Conservation (phyloP, 306 rosid species). For the Hippophae rhamnoides region DNA sequence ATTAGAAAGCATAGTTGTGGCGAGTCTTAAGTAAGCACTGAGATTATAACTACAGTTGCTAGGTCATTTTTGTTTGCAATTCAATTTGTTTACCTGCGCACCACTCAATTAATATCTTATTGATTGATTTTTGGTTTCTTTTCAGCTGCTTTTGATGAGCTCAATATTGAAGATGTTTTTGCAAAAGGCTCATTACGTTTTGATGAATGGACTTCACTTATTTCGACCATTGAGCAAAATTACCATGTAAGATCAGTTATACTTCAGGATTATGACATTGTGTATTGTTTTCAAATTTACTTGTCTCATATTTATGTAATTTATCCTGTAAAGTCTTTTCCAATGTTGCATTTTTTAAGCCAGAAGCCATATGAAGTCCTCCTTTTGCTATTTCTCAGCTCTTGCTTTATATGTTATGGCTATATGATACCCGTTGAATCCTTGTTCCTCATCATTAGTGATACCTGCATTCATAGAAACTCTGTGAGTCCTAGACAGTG, state of each 20-base stretch:
- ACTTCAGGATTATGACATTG: not conserved
- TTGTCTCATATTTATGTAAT: no score
- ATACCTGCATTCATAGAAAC: no score
- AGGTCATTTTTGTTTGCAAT: not conserved
- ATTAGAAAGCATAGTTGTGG: not conserved
- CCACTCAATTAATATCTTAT: not conserved
- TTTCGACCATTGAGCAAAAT: constrained; percentile 44
- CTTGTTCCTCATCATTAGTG: no score
- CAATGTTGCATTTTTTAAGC: not conserved
- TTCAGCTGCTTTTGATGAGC: constrained; percentile 44
- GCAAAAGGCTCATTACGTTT: constrained; percentile 40
- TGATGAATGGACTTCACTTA: constrained; percentile 57
- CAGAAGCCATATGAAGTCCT: no score
- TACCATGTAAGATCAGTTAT: constrained; percentile 43
- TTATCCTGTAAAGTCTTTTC: not conserved
- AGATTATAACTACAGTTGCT: not conserved
- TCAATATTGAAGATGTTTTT: constrained; percentile 30
- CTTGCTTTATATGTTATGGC: no score
- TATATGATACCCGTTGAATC: no score
- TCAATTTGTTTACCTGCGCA: no score
- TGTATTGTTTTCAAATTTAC: no score
- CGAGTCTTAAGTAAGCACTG: not conserved
- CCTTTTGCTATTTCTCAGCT: no score
- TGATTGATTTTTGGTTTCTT: constrained; percentile 1
- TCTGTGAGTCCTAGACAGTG: no score